These are phyloP conservation scores for Zhuliangozyma blackwelliae DNA, from an alignment of 1,139 yeast genomes.

Conservation along the genomic window DNA sequence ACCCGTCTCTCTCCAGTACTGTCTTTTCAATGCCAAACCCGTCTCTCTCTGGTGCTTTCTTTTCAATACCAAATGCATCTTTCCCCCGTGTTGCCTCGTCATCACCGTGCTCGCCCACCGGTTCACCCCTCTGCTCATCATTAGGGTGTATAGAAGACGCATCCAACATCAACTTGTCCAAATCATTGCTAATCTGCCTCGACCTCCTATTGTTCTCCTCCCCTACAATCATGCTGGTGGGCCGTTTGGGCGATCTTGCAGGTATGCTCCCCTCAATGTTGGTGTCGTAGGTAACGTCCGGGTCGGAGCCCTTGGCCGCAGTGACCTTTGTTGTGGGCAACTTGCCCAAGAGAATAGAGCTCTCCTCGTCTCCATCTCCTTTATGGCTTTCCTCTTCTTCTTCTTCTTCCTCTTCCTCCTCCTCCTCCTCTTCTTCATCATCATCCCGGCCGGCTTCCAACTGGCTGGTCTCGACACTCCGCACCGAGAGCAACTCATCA, in stretches of 20 bases:
- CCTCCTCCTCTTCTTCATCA: not conserved
- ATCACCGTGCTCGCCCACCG: not conserved
- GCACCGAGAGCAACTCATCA: not conserved
- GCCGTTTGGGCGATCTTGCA: constrained; percentile 39
- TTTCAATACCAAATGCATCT: too few relatives aligned
- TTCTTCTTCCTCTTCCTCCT: constrained; percentile 2
- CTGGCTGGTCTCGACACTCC: not conserved
- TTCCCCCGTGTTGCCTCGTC: not conserved
- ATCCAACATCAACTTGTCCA: constrained; percentile 39
- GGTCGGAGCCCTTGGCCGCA: constrained; percentile 13
- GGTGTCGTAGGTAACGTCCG: constrained; percentile 32
- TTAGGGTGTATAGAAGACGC: constrained; percentile 22
- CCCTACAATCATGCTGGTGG: constrained; percentile 27
- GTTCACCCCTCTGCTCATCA: not conserved
- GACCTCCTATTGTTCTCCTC: constrained; percentile 15
- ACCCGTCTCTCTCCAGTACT: too few relatives aligned
- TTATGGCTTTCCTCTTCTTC: constrained; percentile 2
- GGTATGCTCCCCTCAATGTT: constrained; percentile 39
- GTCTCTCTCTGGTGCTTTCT: too few relatives aligned
- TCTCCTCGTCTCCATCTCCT: constrained; percentile 6
- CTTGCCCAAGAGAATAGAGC: constrained; percentile 14
- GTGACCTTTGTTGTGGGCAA: constrained; percentile 10
- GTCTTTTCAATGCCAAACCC: too few relatives aligned
- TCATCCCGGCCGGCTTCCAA: not conserved
- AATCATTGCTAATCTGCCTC: constrained; percentile 31